Evolutionary conservation across 2,329 filamentous ascomycete genomes (phyloP), one percentile per base, ranked within the genome.

Genomic region (Corynespora cassiicola): DNA sequence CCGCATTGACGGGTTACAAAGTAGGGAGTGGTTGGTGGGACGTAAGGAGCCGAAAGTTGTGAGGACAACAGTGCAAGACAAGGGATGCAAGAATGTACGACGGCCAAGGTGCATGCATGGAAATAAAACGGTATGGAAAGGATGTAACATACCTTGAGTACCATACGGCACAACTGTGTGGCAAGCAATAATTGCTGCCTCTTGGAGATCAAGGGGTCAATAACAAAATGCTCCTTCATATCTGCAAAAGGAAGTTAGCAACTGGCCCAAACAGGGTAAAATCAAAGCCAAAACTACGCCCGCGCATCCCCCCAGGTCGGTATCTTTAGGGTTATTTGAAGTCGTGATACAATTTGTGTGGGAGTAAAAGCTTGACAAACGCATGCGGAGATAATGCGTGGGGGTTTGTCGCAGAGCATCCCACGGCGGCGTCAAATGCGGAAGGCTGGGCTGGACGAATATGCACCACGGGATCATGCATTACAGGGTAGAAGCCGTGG

Each of bases 191-290:
- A 81, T 75, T 99, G 94, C 76, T 96, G 91, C 73, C 89, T 88
- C 82, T 99, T 99, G 58, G 94, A 94, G 68, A 99, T 99, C 64
- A 99, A 77, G 36, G 94, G 95, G 67, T 99, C 94, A 66, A 99
- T 97, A 54, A 96, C 94, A 71, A 99, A 99, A 54, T 94, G 88
- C 57, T 96, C 85, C 76, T 87, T 91, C 94, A 99, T 99, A 74
- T 97, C 85, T 84, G 63, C 31, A 40, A 34, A 41, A 33, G 41
- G 33, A 46, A 31, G 46, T 66, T 57, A 66, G 61, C 51, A 56
- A 25, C 20, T 25, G 22, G 31, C 39, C 9, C n/a, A n/a, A n/a
- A n/a, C n/a, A n/a, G n/a, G 31, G 29, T 36, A 33, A 42, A 38
- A 52, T 25, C 36, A 42, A 36, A 42, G 34, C 31, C 31, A 39